Evolutionary conservation across 768 basidiomycete species (phyloP).

Genomic region (Tremella mesenterica): DNA sequence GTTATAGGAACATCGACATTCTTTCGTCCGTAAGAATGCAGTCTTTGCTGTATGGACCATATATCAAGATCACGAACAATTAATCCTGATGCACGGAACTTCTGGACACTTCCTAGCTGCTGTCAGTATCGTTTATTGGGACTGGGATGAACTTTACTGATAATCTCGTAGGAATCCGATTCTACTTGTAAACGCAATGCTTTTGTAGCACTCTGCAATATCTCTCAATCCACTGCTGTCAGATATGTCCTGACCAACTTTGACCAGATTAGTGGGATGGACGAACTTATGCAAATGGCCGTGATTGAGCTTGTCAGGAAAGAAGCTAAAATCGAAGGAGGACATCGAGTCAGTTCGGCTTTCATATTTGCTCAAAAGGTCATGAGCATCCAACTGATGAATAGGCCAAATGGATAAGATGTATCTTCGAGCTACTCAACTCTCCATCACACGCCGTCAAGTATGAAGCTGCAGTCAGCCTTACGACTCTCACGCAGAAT

Average conservation of each 20-base stretch:
- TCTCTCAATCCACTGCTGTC: conserved; percentile 77
- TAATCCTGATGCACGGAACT: conserved; percentile 93
- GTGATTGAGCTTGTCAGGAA: conserved; percentile 85
- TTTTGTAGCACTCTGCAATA: conserved; percentile 77
- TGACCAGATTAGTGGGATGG: conserved; percentile 70
- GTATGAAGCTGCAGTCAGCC: conserved; percentile 91
- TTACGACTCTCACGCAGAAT: conserved; percentile 89
- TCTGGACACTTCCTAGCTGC: conserved; percentile 93
- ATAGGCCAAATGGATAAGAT: conserved; percentile 88
- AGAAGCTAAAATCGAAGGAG: conserved; percentile 77
- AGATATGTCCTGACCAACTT: conserved; percentile 81
- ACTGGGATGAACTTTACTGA: not conserved
- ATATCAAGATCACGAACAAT: conserved; percentile 84
- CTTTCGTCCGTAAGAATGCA: conserved; percentile 95
- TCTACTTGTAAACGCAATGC: conserved; percentile 95
- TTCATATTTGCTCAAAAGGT: not conserved
- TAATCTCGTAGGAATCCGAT: conserved; percentile 59
- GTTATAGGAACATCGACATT: conserved; percentile 79
- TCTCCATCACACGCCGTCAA: conserved; percentile 87
- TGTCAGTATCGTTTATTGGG: conserved; percentile 30
- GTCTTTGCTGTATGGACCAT: conserved; percentile 93
- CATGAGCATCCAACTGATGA: not conserved
- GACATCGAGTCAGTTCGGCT: conserved; percentile 60
- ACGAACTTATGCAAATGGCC: conserved; percentile 90
- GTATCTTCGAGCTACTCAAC: conserved; percentile 84